These are phyloP conservation scores for Trichomonascus vanleenenianus DNA, from an alignment of 805 yeast species.

Conservation along the genomic window DNA sequence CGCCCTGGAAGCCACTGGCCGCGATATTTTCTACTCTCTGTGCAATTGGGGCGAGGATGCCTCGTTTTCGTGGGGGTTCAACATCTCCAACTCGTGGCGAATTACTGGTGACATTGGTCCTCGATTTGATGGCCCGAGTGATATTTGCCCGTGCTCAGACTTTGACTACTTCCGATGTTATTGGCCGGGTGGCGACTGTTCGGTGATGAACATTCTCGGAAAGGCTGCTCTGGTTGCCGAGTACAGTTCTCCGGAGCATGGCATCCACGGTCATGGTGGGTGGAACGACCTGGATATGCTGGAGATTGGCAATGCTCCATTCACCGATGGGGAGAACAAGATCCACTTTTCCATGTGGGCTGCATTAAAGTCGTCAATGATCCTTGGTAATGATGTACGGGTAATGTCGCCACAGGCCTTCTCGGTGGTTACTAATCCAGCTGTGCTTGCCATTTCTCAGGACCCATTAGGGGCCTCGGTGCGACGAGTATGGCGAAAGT, in stretches of 20 bases:
- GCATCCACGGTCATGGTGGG: conserved; percentile 11
- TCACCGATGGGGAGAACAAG: conserved; percentile 25
- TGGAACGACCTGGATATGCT: conserved; percentile 29
- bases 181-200: conserved; percentile 25
- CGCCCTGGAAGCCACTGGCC: conserved; percentile 26
- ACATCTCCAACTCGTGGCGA: conserved; percentile 28
- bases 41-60: conserved; percentile 31
- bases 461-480: conserved; percentile 21
- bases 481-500: conserved; percentile 11
- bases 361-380: conserved; percentile 26
- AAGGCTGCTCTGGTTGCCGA: conserved; percentile 26
- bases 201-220: conserved; percentile 22
- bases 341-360: conserved; percentile 30
- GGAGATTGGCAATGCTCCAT: conserved; percentile 28
- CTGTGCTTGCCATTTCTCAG: conserved; percentile 24
- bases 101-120: conserved; percentile 26
- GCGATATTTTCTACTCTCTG: conserved; percentile 25
- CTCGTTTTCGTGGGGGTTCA: conserved; percentile 27
- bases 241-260: conserved; percentile 15
- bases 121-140: conserved; percentile 17
- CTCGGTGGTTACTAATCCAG: conserved; percentile 18
- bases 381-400: conserved; percentile 26
- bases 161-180: conserved; percentile 19
- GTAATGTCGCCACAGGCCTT: conserved; percentile 18
- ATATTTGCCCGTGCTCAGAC: conserved; percentile 26